phyloP scores from a whole-genome alignment of 495 filamentous ascomycete genomes.

The Talaromyces wortmannii region DNA sequence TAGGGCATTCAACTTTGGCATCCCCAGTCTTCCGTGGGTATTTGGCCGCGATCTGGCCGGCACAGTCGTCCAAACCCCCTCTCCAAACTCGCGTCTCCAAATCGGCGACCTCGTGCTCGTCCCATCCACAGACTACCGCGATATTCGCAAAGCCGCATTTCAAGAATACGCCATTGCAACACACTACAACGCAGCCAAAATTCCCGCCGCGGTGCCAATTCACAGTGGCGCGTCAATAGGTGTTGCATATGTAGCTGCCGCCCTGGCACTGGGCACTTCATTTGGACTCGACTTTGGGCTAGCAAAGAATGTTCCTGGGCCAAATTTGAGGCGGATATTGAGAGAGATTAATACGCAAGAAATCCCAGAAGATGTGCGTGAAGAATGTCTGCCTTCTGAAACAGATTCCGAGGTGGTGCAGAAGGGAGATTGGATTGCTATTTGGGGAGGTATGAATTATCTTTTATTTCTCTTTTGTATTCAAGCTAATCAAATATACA shows the following conservation, averaged over 20 bases:
- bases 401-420: slow-evolving; percentile 32
- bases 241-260: slow-evolving; percentile 57
- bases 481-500: slow-evolving; percentile 10
- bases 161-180: slow-evolving; percentile 61
- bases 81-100: slow-evolving; percentile 34
- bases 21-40: slow-evolving; percentile 59
- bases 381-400: slow-evolving; percentile 45
- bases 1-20: slow-evolving; percentile 59
- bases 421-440: slow-evolving; percentile 56
- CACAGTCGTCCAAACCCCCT: slow-evolving; percentile 42
- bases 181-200: slow-evolving; percentile 54
- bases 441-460: slow-evolving; percentile 55
- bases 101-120: slow-evolving; percentile 53
- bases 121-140: slow-evolving; percentile 65
- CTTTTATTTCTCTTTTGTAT: background rate
- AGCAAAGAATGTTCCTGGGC: slow-evolving; percentile 32
- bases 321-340: slow-evolving; percentile 43
- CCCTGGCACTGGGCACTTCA: slow-evolving; percentile 51
- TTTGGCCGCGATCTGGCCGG: slow-evolving; percentile 60
- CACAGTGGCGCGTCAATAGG: slow-evolving; percentile 53
- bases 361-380: slow-evolving; percentile 44
- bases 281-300: slow-evolving; percentile 51
- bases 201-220: slow-evolving; percentile 38
- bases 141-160: slow-evolving; percentile 60
- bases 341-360: slow-evolving; percentile 20